A percentile compares a stretch with the other conserved stretches of the same genome.
Conservation (phyloP, 176 grass and related monocot species). For the Oropetium thomaeum region DNA sequence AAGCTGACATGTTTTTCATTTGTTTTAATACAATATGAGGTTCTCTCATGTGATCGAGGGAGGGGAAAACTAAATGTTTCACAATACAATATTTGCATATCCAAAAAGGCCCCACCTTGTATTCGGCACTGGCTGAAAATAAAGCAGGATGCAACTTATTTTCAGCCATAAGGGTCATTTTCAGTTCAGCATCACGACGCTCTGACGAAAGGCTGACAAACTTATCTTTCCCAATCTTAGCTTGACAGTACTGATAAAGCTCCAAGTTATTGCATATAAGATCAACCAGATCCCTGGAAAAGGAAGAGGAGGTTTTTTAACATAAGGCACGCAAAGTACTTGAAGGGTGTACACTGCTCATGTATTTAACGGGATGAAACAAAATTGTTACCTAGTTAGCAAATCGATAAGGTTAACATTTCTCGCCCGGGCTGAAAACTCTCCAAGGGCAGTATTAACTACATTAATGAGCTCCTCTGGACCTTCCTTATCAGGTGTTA, state of each 20-base stretch:
- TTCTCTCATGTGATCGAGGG: background rate
- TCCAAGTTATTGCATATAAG: conserved; percentile 82
- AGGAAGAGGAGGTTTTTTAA: conserved; percentile 18
- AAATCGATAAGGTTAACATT: conserved; percentile 80
- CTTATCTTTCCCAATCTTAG: conserved; percentile 85
- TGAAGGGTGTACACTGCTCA: background rate
- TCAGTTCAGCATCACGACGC: conserved; percentile 70
- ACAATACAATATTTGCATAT: background rate
- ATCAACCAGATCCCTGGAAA: conserved; percentile 70
- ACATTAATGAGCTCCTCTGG: conserved; percentile 71
- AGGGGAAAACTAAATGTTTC: background rate
- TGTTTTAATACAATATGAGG: background rate
- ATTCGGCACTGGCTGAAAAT: conserved; percentile 66
- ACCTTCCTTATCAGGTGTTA: conserved; percentile 89
- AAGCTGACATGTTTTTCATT: background rate
- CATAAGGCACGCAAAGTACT: conserved; percentile 9
- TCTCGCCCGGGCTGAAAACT: conserved; percentile 78
- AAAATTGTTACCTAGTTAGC: conserved; percentile 66
- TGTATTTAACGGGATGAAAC: conserved; percentile 9
- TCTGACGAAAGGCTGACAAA: conserved; percentile 66
- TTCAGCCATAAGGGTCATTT: conserved; percentile 66
- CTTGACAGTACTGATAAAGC: conserved; percentile 76
- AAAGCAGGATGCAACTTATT: conserved; percentile 93
- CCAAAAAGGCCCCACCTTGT: conserved; percentile 55
- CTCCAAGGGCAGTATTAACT: conserved; percentile 68